A percentile compares a stretch with the other conserved stretches of the same genome.
These are phyloP conservation scores for Mortierella sp. DNA, from an alignment of 371 early-diverging fungal species.

Conservation along the genomic window DNA sequence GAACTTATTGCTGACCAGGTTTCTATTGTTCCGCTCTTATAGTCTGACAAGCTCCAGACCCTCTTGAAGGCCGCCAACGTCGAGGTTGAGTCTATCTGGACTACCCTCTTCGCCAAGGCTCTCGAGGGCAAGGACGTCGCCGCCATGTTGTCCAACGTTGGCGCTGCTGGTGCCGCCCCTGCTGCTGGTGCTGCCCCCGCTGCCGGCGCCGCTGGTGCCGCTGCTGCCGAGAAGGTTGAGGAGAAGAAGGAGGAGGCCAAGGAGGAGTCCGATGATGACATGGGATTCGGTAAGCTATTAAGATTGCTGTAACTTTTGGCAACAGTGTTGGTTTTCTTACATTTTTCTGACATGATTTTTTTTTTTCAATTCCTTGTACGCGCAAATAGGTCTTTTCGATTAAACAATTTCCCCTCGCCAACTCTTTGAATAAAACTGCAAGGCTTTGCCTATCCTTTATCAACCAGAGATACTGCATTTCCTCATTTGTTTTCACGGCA, in stretches of 20 bases:
- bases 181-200: constrained; percentile 71
- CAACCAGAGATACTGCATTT: constrained; percentile 5
- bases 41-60: constrained; percentile 96
- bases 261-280: constrained; percentile 95
- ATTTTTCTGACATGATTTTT: constrained; percentile 7
- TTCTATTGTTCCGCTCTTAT: constrained; percentile 26
- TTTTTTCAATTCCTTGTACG: constrained; percentile 8
- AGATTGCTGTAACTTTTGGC: no score
- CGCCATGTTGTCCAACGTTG: constrained; percentile 93
- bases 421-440: constrained; percentile 44
- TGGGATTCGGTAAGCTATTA: constrained; percentile 96
- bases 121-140: constrained; percentile 94
- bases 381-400: constrained; percentile 82
- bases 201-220: constrained; percentile 66
- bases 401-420: constrained; percentile 63
- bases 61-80: constrained; percentile 94
- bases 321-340: constrained; percentile 2
- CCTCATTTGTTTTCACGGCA: neutral
- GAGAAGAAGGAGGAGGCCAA: constrained; percentile 82
- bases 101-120: constrained; percentile 97
- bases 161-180: constrained; percentile 84
- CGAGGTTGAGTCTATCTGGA: constrained; percentile 96
- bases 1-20: constrained; percentile 14
- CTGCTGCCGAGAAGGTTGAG: constrained; percentile 69
- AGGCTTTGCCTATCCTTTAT: constrained; percentile 27